phyloP scores from a whole-genome alignment of 2,329 filamentous ascomycete species.

The Fusarium sp. region DNA sequence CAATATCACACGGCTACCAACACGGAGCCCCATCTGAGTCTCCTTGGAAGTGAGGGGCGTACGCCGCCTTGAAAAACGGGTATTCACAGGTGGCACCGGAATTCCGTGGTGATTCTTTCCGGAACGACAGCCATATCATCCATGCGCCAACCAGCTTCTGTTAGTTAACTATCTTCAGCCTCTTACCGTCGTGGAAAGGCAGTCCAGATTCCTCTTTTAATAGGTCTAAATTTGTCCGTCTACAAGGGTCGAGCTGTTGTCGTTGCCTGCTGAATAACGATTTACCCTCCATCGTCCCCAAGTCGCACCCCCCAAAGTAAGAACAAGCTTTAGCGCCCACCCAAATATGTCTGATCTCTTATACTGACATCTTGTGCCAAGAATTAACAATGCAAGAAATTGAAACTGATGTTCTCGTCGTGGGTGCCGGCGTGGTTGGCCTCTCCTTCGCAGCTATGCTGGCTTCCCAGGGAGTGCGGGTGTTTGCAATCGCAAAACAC shows the following conservation, averaged over 20 bases:
- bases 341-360: not conserved
- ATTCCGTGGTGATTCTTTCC: not conserved
- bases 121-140: not conserved
- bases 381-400: conserved; percentile 6
- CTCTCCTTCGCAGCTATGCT: conserved; percentile 16
- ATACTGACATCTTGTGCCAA: not conserved
- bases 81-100: not conserved
- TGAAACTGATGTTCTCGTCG: conserved; percentile 20
- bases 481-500: conserved; percentile 24
- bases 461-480: not conserved
- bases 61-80: not conserved
- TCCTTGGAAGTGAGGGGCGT: not conserved
- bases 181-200: not conserved
- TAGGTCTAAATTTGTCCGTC: not conserved
- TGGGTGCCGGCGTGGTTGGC: conserved; percentile 19
- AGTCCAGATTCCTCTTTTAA: not conserved
- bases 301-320: not conserved
- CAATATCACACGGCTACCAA: not conserved
- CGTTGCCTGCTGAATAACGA: not conserved
- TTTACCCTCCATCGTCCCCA: not conserved
- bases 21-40: not conserved
- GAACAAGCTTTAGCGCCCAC: not conserved
- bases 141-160: not conserved
- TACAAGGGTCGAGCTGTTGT: not conserved
- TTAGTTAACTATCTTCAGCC: not conserved